Evolutionary conservation across 495 filamentous ascomycete species (phyloP), one percentile per base, ranked within the genome.

Genomic region (Podospora anserina): DNA sequence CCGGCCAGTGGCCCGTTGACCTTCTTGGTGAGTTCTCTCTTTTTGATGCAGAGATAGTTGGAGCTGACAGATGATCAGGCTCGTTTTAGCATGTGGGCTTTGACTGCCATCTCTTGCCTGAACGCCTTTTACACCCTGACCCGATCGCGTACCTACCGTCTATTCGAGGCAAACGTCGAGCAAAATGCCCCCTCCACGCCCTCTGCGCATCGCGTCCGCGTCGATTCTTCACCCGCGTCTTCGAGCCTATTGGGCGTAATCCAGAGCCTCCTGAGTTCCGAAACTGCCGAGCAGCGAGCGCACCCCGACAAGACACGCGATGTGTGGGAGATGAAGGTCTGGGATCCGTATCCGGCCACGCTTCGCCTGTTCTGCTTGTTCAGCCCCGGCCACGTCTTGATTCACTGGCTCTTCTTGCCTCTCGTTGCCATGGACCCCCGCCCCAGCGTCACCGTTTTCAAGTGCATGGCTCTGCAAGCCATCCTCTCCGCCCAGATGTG

Each of bases 311-410:
- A 88, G 56, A 87, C 88, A 26, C 85, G 90, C 3, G 95, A 99
- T 78, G 95, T 99, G 26, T 98, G 96, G 96, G 93, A 99, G 79
- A 77, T 99, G 64, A 86, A 89, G 0, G 86, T 98, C 18, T 99
- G 95, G 95, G 93, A 98, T 73, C 95, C 95, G 16, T 83, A 91
- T 30, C 92, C 95, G 7, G 83, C 96, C 53, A 92, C 89, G 62
- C 78, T 97, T 62, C 88, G 88, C 4, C 80, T 97, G 4, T 95
- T 98, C 75, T 96, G 91, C 71, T 81, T 95, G 60, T 97, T 99
- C 80, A 96, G 93, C 72, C 95, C 95, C 0, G 92, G 91, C 4
- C 95, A 99, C 78, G 85, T 95, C 49, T 81, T 97, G 34, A 86
- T 97, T 55, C 96, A 99, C 79, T 90, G 84, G 83, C 86, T 97